Evolutionary conservation across 2,329 filamentous ascomycete species (phyloP).

Genomic region (Mycosphaerelloides madeirae): DNA sequence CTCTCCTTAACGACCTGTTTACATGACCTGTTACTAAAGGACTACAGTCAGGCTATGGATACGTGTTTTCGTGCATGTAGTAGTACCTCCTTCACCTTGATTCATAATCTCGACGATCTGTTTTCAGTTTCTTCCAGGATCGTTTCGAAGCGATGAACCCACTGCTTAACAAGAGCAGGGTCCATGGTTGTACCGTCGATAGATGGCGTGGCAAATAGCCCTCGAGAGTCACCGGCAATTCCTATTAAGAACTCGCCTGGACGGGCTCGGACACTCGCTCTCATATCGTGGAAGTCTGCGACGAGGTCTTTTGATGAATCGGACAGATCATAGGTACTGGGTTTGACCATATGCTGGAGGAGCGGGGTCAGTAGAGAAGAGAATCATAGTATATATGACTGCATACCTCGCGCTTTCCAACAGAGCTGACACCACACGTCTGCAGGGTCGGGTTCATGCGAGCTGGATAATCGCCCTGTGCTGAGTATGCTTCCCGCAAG

Average conservation of each 20-base stretch:
- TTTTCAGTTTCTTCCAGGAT: constrained; percentile 22
- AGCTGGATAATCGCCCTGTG: constrained; percentile 37
- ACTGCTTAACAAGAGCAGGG: constrained; percentile 24
- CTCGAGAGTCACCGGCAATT: constrained; percentile 35
- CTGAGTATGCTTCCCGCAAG: constrained; percentile 26
- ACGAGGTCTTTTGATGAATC: constrained; percentile 34
- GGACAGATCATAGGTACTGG: constrained; percentile 25
- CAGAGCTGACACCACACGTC: constrained; percentile 44
- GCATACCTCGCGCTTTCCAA: constrained; percentile 39
- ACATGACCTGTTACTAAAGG: not conserved
- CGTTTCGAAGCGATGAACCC: constrained; percentile 22
- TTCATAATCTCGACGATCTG: not conserved
- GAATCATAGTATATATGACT: no score
- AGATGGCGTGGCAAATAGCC: constrained; percentile 33
- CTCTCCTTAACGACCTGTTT: constrained; percentile 6
- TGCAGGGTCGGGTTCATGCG: constrained; percentile 32
- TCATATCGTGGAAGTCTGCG: constrained; percentile 36
- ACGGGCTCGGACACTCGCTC: constrained; percentile 40
- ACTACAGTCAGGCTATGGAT: no score
- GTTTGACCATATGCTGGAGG: constrained; percentile 30
- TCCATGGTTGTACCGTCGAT: constrained; percentile 36
- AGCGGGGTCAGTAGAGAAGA: no score
- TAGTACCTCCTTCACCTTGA: no score
- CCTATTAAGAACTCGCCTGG: constrained; percentile 46
- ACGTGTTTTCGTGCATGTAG: no score